Evolutionary conservation across 2,329 filamentous ascomycete species (phyloP), one percentile per base, ranked within the genome.

Genomic region (Fusarium ambrosium): DNA sequence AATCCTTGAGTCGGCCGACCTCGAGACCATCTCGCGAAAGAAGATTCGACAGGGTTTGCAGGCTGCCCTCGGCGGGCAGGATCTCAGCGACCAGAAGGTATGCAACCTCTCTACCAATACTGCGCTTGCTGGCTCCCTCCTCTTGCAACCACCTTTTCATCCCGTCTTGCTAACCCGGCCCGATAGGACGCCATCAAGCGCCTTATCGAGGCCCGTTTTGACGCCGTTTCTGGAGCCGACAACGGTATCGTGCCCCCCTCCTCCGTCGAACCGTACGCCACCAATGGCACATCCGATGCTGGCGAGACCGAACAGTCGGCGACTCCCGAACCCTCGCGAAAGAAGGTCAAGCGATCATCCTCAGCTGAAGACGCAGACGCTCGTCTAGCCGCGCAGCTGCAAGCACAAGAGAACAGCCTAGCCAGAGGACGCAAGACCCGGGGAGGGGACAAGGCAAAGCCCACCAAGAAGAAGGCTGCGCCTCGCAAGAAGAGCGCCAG

Each of bases 371-470:
- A 97, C 74, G 92, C 94, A 36, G 97, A 99, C 83, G 97, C 96
- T 37, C 91, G 93, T 53, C 90, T 96, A 71, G 97, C 97, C 1
- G 95, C 95, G 18, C 91, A 93, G 82, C 87, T 99, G 39, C 97
- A 99, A 84, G 96, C 95, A 0, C 94, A 98, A 82, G 95, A 98
- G 85, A 97, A 98, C 83, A 88, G 91, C 69, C 85, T 89, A 60
- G 86, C 85, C 4, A 87, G 91, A 51, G 91, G 91, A 59, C 89
- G 94, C 64, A 89, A 94, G 20, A 98, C 95, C 4, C 90, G 96
- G 8, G 94, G 92, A 13, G 90, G 90, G 73, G 90, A 91, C 81
- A 86, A 88, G 72, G 83, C 88, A 65, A 86, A 87, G 78, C 78
- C 83, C 13, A 86, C 86, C 27, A 93, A 93, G 84, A 94, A 93